A percentile compares a stretch with the other conserved stretches of the same genome.
Evolutionary conservation across 2,329 filamentous ascomycete species (phyloP).

Genomic region (Aspergillus oerlinghausenensis): DNA sequence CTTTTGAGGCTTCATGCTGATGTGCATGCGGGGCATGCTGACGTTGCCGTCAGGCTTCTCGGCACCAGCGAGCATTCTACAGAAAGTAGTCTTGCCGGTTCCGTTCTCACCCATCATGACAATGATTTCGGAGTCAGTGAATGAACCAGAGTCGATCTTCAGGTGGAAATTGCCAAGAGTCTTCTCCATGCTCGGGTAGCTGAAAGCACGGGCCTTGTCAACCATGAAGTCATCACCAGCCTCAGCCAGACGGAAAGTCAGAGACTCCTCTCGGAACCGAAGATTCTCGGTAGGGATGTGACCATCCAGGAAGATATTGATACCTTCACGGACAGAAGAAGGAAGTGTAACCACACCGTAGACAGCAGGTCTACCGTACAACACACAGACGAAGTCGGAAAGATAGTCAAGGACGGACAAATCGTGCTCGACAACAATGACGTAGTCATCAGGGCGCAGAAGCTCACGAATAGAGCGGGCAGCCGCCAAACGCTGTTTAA

Average conservation of each 20-base stretch:
- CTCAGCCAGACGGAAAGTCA: conserved; percentile 92
- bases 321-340: conserved; percentile 93
- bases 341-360: conserved; percentile 98
- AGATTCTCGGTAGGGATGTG: conserved; percentile 98
- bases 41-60: conserved; percentile 80
- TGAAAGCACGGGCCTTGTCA: conserved; percentile 80
- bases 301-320: conserved; percentile 98
- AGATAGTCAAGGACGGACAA: conserved; percentile 97
- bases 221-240: conserved; percentile 80
- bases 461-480: conserved; percentile 89
- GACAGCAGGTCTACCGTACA: conserved; percentile 91
- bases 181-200: conserved; percentile 88
- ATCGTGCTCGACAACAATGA: conserved; percentile 99
- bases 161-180: conserved; percentile 85
- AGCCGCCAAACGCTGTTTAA: conserved; percentile 94
- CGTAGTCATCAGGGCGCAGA: conserved; percentile 82
- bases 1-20: conserved; percentile 99
- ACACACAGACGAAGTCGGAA: conserved; percentile 95
- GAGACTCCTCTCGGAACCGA: conserved; percentile 93
- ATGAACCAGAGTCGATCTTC: conserved; percentile 72
- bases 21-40: conserved; percentile 87
- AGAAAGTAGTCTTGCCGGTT: conserved; percentile 99
- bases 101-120: conserved; percentile 99
- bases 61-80: conserved; percentile 87
- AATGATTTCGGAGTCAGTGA: conserved; percentile 97